Evolutionary conservation across 2,329 filamentous ascomycete species (phyloP), one percentile per base, ranked within the genome.

Genomic region (Aureobasidium musti): DNA sequence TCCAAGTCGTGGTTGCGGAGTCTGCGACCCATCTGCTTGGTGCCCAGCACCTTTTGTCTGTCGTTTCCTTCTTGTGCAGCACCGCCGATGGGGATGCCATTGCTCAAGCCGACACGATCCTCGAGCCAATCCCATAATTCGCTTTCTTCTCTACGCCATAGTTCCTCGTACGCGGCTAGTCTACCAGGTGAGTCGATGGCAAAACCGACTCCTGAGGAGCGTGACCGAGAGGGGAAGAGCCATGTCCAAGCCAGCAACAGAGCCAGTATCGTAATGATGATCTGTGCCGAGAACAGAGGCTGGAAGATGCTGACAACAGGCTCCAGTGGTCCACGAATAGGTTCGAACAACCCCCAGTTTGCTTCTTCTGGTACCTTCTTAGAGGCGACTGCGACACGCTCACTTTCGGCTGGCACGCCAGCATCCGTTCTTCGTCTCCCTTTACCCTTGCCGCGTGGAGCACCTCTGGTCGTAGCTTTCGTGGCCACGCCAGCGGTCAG

Each of bases 61-160:
- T 73, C 71, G 64, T 67, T 69, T 30, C 68, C 63, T 21, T 68
- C 68, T n/a, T 66, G 67, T 2, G 64, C 70, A 5, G 71, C 71
- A 13, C 35, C 60, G 41, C 64, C 30, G 21, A 69, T 61, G 14
- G 70, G 71, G 43, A 66, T 74, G 71, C 68, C 74, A 4, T 82
- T 80, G 66, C 92, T 89, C 75, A 95, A 80, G 2, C 91, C 90
- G 1, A 92, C 88, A 21, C 93, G 85, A 72, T 96, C 91, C 76
- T 97, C 93, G 5, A 97, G 81, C 93, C 93, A 97, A 67, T 91
- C 89, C 93, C 93, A 97, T 11, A 97, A 80, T 72, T 95, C 91
- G 70, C 86, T 91, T 75, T 97, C 93, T 76, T 97, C 92, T 47
- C 87, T 83, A 41, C 87, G 84, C 93, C 94, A 99, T 74, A 98